A percentile compares a stretch with the other conserved stretches of the same genome.
These are phyloP conservation scores for Xylaria grammica DNA, from an alignment of 495 filamentous ascomycete genomes.

Conservation along the genomic window DNA sequence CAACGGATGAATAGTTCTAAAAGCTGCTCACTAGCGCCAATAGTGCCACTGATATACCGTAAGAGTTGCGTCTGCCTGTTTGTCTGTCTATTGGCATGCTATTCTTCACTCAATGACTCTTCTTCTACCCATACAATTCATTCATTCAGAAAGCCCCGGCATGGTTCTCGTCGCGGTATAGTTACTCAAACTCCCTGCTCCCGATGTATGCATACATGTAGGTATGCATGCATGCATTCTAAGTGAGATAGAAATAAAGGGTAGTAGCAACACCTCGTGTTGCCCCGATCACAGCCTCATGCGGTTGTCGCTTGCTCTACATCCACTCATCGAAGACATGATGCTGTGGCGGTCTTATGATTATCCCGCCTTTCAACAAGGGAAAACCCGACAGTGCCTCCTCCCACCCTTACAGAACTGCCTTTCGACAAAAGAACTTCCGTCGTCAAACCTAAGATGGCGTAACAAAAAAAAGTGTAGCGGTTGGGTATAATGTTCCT, in stretches of 20 bases:
- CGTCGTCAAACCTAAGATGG: background rate
- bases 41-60: background rate
- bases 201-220: conserved; percentile 12
- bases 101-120: background rate
- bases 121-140: conserved; percentile 12
- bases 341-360: background rate
- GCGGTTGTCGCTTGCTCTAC: background rate
- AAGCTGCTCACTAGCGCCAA: no score
- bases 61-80: background rate
- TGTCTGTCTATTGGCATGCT: conserved; percentile 19
- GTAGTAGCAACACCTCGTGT: background rate
- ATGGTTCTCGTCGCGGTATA: conserved; percentile 2
- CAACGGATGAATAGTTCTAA: background rate
- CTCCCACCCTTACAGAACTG: background rate
- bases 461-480: conserved; percentile 5
- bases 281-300: background rate
- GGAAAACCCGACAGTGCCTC: background rate
- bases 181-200: conserved; percentile 13
- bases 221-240: conserved; percentile 4
- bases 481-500: conserved; percentile 1
- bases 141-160: background rate
- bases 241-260: background rate
- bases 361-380: background rate
- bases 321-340: background rate
- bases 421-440: background rate